Conservation (phyloP, 805 yeast genomes). For the Trichomonascus vanleenenianus region DNA sequence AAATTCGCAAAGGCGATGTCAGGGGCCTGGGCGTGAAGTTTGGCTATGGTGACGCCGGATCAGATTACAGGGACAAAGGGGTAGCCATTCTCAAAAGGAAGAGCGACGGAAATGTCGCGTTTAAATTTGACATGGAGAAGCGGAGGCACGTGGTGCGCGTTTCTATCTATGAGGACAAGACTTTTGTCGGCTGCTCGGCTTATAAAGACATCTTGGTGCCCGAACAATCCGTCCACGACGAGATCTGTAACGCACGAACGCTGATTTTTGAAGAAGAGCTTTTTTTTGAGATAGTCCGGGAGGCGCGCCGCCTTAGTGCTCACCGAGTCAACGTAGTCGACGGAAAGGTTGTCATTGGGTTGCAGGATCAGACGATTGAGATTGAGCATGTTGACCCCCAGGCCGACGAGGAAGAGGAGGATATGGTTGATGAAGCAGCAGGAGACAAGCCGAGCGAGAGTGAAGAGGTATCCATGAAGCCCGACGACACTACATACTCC, state of each 20-base stretch:
- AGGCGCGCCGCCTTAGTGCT: conserved; percentile 61
- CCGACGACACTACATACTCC: conserved; percentile 25
- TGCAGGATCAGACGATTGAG: conserved; percentile 60
- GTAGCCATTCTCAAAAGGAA: conserved; percentile 59
- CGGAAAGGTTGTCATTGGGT: conserved; percentile 56
- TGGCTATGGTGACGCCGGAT: conserved; percentile 90
- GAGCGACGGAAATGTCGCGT: conserved; percentile 36
- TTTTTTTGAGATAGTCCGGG: conserved; percentile 67
- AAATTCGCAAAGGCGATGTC: conserved; percentile 49
- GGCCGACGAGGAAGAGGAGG: conserved; percentile 22
- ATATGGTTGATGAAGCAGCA: conserved; percentile 28
- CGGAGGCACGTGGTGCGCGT: conserved; percentile 48
- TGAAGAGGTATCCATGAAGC: conserved; percentile 3
- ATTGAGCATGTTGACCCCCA: conserved; percentile 47
- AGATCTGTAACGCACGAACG: conserved; percentile 60
- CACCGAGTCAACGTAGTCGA: conserved; percentile 61
- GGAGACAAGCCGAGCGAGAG: conserved; percentile 33
- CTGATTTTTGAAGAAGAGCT: conserved; percentile 84
- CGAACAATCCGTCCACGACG: conserved; percentile 36
- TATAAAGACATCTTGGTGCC: conserved; percentile 2
- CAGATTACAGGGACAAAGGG: conserved; percentile 66
- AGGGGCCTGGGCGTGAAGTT: conserved; percentile 72
- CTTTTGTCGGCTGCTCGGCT: conserved; percentile 13
- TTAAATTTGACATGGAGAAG: conserved; percentile 32
- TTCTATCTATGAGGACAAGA: conserved; percentile 38